Conservation (phyloP, 192 early-diverging fungal species). For the Podochytrium sp. region DNA sequence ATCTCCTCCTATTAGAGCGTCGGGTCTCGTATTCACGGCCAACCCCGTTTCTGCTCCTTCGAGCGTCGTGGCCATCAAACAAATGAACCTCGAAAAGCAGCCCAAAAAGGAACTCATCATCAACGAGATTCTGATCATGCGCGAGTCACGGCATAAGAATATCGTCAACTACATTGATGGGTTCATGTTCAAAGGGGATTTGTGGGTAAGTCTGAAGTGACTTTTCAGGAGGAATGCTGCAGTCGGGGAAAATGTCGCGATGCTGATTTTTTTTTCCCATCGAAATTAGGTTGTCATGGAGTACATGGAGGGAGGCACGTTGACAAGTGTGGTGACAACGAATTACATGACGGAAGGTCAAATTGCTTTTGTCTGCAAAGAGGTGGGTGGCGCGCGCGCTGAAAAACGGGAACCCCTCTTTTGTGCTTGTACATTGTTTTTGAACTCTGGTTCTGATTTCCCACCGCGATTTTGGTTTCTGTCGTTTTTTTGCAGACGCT, state of each 20-base stretch:
- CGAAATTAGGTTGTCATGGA: slow-evolving; percentile 75
- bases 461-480: background rate
- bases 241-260: no score
- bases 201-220: slow-evolving; percentile 73
- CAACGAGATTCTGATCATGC: slow-evolving; percentile 73
- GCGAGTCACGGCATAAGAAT: slow-evolving; percentile 60
- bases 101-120: slow-evolving; percentile 97
- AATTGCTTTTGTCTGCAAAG: slow-evolving; percentile 91
- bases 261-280: background rate
- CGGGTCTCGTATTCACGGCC: slow-evolving; percentile 91
- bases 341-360: slow-evolving; percentile 89
- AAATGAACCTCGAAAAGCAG: slow-evolving; percentile 95
- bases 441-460: background rate
- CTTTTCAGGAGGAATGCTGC: background rate
- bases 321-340: slow-evolving; percentile 81
- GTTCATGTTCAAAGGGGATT: slow-evolving; percentile 74
- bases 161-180: slow-evolving; percentile 87
- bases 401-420: no score
- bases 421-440: background rate
- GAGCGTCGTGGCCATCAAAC: slow-evolving; percentile 88
- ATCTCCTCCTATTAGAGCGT: slow-evolving; percentile 65
- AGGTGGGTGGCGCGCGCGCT: no score
- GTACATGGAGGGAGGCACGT: slow-evolving; percentile 86
- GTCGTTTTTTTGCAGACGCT: slow-evolving; percentile 46
- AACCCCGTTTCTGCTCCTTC: slow-evolving; percentile 62